Conservation (phyloP, 164 flowering plant genomes). For the Aristolochia contorta region DNA sequence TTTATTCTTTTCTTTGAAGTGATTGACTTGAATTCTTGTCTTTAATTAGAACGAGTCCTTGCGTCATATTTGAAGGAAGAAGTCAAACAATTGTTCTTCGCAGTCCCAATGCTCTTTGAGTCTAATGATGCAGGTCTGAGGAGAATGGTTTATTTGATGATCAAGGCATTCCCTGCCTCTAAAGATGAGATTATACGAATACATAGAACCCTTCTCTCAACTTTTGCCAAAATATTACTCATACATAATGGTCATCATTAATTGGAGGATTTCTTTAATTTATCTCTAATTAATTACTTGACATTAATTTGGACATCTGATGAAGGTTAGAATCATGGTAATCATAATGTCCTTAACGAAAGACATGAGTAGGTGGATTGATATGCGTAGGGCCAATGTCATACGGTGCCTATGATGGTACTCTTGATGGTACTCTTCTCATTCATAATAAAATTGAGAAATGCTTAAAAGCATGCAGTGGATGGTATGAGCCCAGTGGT, state of each 20-base stretch:
- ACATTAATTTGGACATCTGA: neutral
- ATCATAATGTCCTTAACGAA: constrained; percentile 98
- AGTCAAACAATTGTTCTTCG: constrained; percentile 92
- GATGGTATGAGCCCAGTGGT: constrained; percentile 98
- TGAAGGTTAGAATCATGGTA: constrained; percentile 86
- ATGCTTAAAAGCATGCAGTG: constrained; percentile 91
- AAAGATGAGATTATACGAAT: constrained; percentile 69
- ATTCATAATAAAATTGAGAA: constrained; percentile 97
- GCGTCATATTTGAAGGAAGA: constrained; percentile 39
- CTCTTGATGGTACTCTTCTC: constrained; percentile 87
- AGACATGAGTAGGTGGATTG: constrained; percentile 98
- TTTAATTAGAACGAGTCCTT: neutral
- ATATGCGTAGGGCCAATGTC: constrained; percentile 95
- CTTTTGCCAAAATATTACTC: neutral
- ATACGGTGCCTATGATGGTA: constrained; percentile 88
- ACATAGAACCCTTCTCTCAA: neutral
- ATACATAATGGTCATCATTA: too few species aligned
- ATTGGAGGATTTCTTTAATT: too few species aligned
- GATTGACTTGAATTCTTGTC: neutral
- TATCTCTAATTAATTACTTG: too few species aligned
- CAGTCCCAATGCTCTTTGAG: constrained; percentile 96
- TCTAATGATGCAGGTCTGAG: constrained; percentile 79
- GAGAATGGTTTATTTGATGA: constrained; percentile 96
- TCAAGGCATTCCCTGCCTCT: constrained; percentile 92
- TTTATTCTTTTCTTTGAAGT: neutral